Evolutionary conservation across 2,329 filamentous ascomycete genomes (phyloP).

Genomic region (Colletotrichum sp.): DNA sequence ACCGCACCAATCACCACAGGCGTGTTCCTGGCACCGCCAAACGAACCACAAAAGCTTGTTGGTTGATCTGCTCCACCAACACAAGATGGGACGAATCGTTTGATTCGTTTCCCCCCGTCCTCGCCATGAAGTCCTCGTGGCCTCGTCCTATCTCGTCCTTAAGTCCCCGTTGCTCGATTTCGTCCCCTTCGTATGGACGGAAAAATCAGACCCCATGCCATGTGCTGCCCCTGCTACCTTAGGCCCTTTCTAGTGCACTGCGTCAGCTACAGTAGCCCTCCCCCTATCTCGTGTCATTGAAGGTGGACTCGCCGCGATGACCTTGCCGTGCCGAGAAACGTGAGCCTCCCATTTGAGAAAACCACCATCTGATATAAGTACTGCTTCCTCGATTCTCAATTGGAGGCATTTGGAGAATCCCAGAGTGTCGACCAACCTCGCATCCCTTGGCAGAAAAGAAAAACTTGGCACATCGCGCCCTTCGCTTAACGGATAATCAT

Average conservation of each 20-base stretch:
- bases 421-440: background rate
- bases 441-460: conserved; percentile 3
- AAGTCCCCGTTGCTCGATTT: background rate
- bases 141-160: background rate
- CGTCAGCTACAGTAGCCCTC: background rate
- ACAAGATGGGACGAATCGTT: background rate
- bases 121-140: background rate
- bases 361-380: conserved; percentile 9
- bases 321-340: background rate
- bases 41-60: conserved; percentile 4
- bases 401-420: background rate
- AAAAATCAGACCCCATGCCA: conserved; percentile 1
- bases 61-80: background rate
- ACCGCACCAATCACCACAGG: background rate
- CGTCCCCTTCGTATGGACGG: conserved; percentile 10
- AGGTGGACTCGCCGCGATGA: background rate
- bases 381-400: background rate
- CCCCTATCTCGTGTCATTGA: background rate
- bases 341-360: background rate
- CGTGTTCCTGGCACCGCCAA: conserved; percentile 1
- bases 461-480: background rate
- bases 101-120: background rate
- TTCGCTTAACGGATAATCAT: background rate
- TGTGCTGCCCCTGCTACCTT: background rate
- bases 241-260: background rate